Conservation (phyloP, 306 rosid genomes). For the Luffa acutangula region DNA sequence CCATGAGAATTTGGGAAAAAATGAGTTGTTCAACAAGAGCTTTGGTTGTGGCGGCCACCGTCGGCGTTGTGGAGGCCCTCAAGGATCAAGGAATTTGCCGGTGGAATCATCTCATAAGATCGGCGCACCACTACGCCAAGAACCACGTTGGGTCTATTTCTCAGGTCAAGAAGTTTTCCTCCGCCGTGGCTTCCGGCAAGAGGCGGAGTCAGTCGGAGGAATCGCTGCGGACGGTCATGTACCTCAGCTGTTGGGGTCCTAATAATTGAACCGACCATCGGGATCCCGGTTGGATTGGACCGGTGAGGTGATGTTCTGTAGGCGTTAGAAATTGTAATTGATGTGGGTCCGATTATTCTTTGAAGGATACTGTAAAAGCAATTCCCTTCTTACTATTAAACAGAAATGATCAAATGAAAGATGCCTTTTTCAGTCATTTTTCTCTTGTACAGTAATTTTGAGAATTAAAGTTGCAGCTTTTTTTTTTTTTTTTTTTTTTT, state of each 20-base stretch:
- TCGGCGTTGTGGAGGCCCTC: constrained; percentile 25
- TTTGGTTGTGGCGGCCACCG: constrained; percentile 20
- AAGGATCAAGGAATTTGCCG: constrained; percentile 29
- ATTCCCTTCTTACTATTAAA: no score
- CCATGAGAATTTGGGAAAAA: no score
- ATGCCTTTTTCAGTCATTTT: no score
- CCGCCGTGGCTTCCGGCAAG: not conserved
- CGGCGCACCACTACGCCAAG: constrained; percentile 14
- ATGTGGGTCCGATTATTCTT: no score
- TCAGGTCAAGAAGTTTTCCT: constrained; percentile 16
- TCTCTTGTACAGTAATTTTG: no score
- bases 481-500: no score
- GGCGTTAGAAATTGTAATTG: no score
- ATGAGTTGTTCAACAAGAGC: constrained; percentile 17
- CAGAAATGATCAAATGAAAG: no score
- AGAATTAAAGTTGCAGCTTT: no score
- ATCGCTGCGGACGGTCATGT: constrained; percentile 26
- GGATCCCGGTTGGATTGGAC: not conserved
- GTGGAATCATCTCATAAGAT: constrained; percentile 20
- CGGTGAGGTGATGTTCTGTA: not conserved
- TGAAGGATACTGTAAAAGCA: no score
- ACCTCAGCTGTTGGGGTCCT: constrained; percentile 33
- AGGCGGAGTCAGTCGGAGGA: constrained; percentile 9
- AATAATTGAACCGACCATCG: not conserved
- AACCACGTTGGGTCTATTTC: constrained; percentile 9